phyloP scores from a whole-genome alignment of 2,329 filamentous ascomycete genomes.

The Metarhizium robertsii region DNA sequence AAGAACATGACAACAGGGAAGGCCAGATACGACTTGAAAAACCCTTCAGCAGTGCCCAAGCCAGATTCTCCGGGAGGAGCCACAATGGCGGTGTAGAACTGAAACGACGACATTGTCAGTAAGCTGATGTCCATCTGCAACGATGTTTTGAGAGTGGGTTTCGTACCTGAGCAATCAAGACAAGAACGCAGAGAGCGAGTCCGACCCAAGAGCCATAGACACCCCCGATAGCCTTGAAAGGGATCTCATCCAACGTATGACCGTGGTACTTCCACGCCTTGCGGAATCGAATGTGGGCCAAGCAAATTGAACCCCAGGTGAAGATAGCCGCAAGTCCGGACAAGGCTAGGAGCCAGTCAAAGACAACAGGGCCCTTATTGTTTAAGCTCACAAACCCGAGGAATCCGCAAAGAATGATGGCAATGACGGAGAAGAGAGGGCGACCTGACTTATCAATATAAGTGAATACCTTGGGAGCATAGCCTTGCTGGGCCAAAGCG shows the following conservation, averaged over 20 bases:
- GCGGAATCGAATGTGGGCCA: conserved; percentile 57
- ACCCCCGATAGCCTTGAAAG: conserved; percentile 52
- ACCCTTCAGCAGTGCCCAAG: conserved; percentile 34
- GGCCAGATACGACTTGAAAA: conserved; percentile 48
- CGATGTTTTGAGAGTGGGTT: neutral
- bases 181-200: conserved; percentile 44
- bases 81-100: conserved; percentile 42
- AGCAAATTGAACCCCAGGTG: conserved; percentile 55
- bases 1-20: conserved; percentile 45
- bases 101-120: conserved; percentile 1
- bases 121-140: neutral
- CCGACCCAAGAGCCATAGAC: conserved; percentile 56
- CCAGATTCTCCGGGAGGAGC: conserved; percentile 21
- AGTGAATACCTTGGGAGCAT: conserved; percentile 46
- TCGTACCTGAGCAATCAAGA: conserved; percentile 45
- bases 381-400: conserved; percentile 33
- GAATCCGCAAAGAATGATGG: conserved; percentile 38
- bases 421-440: conserved; percentile 39
- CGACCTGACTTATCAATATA: conserved; percentile 50
- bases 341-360: conserved; percentile 55
- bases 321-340: conserved; percentile 53
- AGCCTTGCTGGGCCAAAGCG: conserved; percentile 49
- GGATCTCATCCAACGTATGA: conserved; percentile 54
- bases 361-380: conserved; percentile 37
- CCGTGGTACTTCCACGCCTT: conserved; percentile 49